Evolutionary conservation across 805 yeast genomes (phyloP), one percentile per base, ranked within the genome.

Genomic region (Metschnikowia henanensis): DNA sequence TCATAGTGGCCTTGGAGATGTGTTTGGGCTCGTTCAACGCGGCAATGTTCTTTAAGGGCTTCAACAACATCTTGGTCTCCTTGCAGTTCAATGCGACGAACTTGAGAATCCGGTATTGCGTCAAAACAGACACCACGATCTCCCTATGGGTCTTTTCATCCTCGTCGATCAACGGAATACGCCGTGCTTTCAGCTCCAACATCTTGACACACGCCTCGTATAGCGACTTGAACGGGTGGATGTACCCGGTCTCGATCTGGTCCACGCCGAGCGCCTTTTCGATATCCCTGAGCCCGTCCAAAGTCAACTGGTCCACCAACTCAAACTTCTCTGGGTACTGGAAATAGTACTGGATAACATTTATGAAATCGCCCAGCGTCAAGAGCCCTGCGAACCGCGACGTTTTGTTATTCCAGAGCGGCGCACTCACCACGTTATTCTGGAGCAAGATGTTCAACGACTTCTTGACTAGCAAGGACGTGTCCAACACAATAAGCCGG

Each of bases 21-120:
- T 71, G 64, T 39, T 67, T 61, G 9, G 64, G 53, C 32, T 74
- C 72, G 8, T 86, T 75, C 30, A 91, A 81, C n/a, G 85, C 77
- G 29, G 77, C 73, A 35, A 94, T 68, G 44, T 84, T 85, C 47
- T 76, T 73, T 45, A 94, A 72, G 3, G 96, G 95, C 54, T 83
- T 81, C 54, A 83, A 70, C 44, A 94, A 72, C 75, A 83, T 86
- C 56, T 86, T 81, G 3, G 96, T 90, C 63, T 94, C 98, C 62
- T 89, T 90, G 69, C 99, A 94, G 66, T 94, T 94, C 65, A 92
- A 78, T 3, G 97, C 91, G 25, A 94, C 97, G 61, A 94, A 94
- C 66, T 95, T 92, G 58, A 94, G 74, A 43, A 94, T 94, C 61
- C 99, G 82, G 67, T 94, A 94, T 70, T 94, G 99, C 1, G 99